Percentiles rank a stretch among this genome's conserved stretches.
phyloP scores from a whole-genome alignment of 2,329 filamentous ascomycete species.

The Pseudogymnoascus sp. region DNA sequence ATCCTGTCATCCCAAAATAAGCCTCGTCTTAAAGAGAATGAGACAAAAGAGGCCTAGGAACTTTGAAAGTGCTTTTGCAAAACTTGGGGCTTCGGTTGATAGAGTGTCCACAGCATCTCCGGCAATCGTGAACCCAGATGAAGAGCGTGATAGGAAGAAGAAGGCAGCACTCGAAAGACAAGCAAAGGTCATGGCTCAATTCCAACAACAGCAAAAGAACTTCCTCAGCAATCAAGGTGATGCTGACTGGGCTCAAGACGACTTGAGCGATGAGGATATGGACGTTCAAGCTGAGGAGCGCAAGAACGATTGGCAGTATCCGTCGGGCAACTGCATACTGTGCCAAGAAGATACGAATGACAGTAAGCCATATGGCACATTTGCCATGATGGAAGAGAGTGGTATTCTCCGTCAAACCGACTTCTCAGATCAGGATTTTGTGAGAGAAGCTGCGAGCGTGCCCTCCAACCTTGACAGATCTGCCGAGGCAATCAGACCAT shows the following conservation, averaged over 20 bases:
- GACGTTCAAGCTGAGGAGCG: slow-evolving; percentile 54
- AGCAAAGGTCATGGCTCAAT: slow-evolving; percentile 93
- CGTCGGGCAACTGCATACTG: slow-evolving; percentile 84
- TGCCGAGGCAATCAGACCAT: slow-evolving; percentile 75
- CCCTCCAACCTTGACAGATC: slow-evolving; percentile 79
- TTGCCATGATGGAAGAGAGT: slow-evolving; percentile 82
- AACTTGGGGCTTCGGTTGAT: slow-evolving; percentile 63
- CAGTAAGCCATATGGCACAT: slow-evolving; percentile 81
- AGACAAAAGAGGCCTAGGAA: slow-evolving; percentile 70
- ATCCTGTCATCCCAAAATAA: slow-evolving; percentile 76
- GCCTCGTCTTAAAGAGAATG: slow-evolving; percentile 74
- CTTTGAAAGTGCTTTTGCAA: slow-evolving; percentile 62
- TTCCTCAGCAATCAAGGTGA: slow-evolving; percentile 86
- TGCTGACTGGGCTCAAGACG: slow-evolving; percentile 80
- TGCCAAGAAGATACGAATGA: slow-evolving; percentile 96
- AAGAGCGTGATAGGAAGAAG: slow-evolving; percentile 76
- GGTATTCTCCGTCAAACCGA: slow-evolving; percentile 82
- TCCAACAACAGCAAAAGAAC: slow-evolving; percentile 93
- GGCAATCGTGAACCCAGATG: slow-evolving; percentile 49
- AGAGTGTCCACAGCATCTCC: slow-evolving; percentile 76
- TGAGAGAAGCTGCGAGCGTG: slow-evolving; percentile 72
- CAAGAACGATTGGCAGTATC: slow-evolving; percentile 80
- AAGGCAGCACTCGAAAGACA: slow-evolving; percentile 83
- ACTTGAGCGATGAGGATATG: slow-evolving; percentile 61
- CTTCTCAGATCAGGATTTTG: slow-evolving; percentile 70